These are phyloP conservation scores for Sicyos edulis DNA, from an alignment of 306 rosid genomes.

Conservation along the genomic window DNA sequence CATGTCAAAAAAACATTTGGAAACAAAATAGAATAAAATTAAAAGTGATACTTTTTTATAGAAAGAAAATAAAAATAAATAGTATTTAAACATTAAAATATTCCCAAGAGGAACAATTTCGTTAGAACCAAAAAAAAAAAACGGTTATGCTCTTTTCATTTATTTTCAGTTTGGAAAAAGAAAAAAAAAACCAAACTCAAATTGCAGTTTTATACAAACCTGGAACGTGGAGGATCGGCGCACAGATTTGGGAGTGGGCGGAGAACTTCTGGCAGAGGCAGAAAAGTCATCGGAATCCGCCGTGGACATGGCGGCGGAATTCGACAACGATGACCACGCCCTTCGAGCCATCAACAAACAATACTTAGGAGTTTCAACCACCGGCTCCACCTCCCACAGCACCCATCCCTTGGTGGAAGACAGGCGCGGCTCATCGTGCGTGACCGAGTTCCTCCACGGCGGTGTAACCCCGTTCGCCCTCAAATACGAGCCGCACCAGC, in stretches of 20 bases:
- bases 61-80: too few species aligned
- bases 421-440: slow-evolving; percentile 74
- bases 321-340: slow-evolving; percentile 6
- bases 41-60: too few species aligned
- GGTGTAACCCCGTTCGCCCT: slow-evolving; percentile 73
- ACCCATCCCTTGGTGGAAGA: slow-evolving; percentile 75
- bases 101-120: neutral
- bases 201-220: slow-evolving; percentile 3
- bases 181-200: neutral
- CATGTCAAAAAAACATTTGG: too few species aligned
- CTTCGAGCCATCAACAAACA: slow-evolving; percentile 10
- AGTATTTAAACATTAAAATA: neutral
- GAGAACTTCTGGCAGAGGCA: slow-evolving; percentile 1
- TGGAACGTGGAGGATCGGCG: slow-evolving; percentile 9
- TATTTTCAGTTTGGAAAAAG: neutral
- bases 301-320: slow-evolving; percentile 5
- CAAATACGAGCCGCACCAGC: slow-evolving; percentile 62
- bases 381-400: slow-evolving; percentile 56
- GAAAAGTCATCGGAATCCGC: slow-evolving; percentile 10
- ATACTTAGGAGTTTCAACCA: neutral
- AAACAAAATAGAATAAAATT: too few species aligned
- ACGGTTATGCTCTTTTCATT: neutral
- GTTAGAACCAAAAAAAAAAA: neutral
- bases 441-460: slow-evolving; percentile 86
- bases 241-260: slow-evolving; percentile 3